phyloP scores from a whole-genome alignment of 768 basidiomycete species.

The Lentinus tigrinus region DNA sequence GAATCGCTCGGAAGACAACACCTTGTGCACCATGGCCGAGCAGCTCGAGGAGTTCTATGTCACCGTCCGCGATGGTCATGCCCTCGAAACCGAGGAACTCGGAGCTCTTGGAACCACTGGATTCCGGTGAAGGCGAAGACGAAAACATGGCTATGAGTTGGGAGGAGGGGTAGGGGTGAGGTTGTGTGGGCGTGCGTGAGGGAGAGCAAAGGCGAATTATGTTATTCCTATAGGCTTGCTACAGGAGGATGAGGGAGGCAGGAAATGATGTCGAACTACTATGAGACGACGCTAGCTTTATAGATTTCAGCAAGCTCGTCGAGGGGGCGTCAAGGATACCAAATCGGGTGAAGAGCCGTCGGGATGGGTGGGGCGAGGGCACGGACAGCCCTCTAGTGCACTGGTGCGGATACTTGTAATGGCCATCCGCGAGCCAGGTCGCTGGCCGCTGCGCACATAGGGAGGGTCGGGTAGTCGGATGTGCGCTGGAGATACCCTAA shows the following conservation, averaged over 20 bases:
- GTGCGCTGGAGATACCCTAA: too few species aligned
- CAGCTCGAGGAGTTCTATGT: conserved; percentile 20
- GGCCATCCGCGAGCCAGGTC: too few species aligned
- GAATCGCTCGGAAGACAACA: conserved; percentile 28
- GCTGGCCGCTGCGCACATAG: too few species aligned
- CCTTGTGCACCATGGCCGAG: conserved; percentile 29
- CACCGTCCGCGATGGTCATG: conserved; percentile 23
- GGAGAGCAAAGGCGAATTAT: too few species aligned
- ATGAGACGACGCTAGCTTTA: background rate
- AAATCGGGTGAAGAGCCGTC: background rate
- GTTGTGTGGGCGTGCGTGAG: background rate
- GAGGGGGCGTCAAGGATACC: background rate
- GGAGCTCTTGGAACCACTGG: conserved; percentile 5
- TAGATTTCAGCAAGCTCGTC: background rate
- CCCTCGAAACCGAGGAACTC: conserved; percentile 14
- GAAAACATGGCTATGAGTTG: too few species aligned
- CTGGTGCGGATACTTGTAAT: too few species aligned
- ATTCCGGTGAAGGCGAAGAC: background rate
- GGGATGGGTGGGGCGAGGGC: too few species aligned
- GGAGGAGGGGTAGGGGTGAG: background rate
- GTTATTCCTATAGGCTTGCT: background rate
- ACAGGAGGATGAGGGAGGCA: background rate
- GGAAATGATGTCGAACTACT: background rate
- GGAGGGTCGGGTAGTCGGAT: too few species aligned
- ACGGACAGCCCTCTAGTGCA: too few species aligned